Percentiles rank a stretch among this genome's conserved stretches.
Conservation (phyloP, 2,329 filamentous ascomycete genomes). For the Colletotrichum liaoningense region DNA sequence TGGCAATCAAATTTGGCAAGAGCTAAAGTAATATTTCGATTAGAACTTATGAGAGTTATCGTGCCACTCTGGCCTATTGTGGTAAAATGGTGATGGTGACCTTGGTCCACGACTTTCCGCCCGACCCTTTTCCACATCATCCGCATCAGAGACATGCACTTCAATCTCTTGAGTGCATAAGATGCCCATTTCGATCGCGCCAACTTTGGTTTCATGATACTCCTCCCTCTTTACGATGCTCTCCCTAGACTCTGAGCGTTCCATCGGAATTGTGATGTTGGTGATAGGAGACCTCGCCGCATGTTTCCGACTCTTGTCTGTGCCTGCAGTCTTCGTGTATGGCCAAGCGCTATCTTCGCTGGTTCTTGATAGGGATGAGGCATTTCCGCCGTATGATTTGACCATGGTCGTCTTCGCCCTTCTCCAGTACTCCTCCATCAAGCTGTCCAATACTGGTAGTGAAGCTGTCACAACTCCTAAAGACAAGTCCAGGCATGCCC, state of each 20-base stretch:
- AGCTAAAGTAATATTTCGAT: neutral
- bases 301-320: neutral
- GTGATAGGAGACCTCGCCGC: neutral
- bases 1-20: too few relatives aligned
- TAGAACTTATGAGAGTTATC: neutral
- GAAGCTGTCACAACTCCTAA: slow-evolving; percentile 47
- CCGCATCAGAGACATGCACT: slow-evolving; percentile 6
- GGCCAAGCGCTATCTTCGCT: neutral
- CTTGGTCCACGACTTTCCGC: neutral
- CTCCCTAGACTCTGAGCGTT: slow-evolving; percentile 18
- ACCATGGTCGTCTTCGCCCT: neutral
- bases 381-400: neutral
- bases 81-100: slow-evolving; percentile 15
- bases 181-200: slow-evolving; percentile 20
- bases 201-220: neutral
- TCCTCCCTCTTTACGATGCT: slow-evolving; percentile 8
- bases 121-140: neutral
- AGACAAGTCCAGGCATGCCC: slow-evolving; percentile 46
- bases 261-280: neutral
- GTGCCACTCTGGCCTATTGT: slow-evolving; percentile 25
- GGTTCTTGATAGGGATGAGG: neutral
- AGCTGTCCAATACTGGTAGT: slow-evolving; percentile 45
- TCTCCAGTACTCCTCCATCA: slow-evolving; percentile 17
- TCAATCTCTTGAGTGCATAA: slow-evolving; percentile 20
- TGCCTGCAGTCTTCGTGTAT: slow-evolving; percentile 14